Percentiles rank a stretch among this genome's conserved stretches.
These are phyloP conservation scores for Pyrenula massariospora DNA, from an alignment of 495 filamentous ascomycete genomes.

Conservation along the genomic window DNA sequence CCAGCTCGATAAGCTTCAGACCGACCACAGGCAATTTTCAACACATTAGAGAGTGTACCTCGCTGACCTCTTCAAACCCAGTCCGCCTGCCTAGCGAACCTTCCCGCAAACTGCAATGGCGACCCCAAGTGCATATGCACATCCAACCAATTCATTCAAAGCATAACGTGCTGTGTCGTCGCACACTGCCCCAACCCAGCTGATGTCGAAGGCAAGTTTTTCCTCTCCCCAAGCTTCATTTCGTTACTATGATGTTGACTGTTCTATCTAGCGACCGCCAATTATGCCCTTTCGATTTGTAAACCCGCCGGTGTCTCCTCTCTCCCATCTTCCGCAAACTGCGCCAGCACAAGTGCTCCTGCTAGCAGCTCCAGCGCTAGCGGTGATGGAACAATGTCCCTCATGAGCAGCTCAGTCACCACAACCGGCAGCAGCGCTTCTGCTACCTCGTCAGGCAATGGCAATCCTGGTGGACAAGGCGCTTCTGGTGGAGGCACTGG, in stretches of 20 bases:
- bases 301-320: constrained; percentile 23
- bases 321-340: constrained; percentile 23
- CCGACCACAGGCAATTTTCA: too few species aligned
- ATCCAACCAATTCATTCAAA: constrained; percentile 41
- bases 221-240: neutral
- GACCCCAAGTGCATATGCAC: constrained; percentile 53
- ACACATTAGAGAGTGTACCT: too few species aligned
- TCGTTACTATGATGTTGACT: constrained; percentile 1
- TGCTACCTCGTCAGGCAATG: constrained; percentile 7
- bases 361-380: constrained; percentile 5
- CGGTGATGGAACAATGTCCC: constrained; percentile 5
- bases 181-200: constrained; percentile 39
- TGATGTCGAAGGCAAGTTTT: constrained; percentile 36
- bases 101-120: constrained; percentile 42
- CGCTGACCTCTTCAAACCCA: neutral
- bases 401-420: neutral
- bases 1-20: too few species aligned
- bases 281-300: constrained; percentile 40
- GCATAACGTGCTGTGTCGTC: constrained; percentile 57
- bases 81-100: constrained; percentile 1
- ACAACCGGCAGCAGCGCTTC: constrained; percentile 1
- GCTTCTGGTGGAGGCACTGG: constrained; percentile 1
- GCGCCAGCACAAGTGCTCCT: constrained; percentile 13
- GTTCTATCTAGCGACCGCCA: constrained; percentile 28
- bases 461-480: neutral